Evolutionary conservation across 768 basidiomycete species (phyloP), one percentile per base, ranked within the genome.

Genomic region (Tephrocybe sp.): DNA sequence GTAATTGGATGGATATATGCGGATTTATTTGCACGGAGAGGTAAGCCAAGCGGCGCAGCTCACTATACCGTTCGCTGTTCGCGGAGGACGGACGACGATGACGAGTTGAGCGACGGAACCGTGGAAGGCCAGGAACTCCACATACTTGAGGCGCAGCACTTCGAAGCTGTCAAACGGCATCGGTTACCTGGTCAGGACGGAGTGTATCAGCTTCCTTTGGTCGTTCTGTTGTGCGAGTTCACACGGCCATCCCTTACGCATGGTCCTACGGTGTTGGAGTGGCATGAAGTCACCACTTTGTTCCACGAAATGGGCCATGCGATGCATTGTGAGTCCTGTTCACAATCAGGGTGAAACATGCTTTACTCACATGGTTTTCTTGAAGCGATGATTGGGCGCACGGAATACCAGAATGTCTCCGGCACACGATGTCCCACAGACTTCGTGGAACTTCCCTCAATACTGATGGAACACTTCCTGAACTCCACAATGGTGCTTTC

Each of bases 271-370:
- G 68, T 86, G 44, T 71, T 99, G 18, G 84, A 86, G 50, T 98
- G 95, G 94, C 87, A 89, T 59, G 94, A 98, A 59, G 91, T 98
- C 8, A 76, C 89, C 65, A 98, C 96, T 2, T 73, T 98, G 20
- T 97, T 94, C 71, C 97, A 99, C 61, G 97, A 99, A 71, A 97
- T 98, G 93, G 97, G 97, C 0, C 97, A 99, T 70, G 97, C 97
- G 10, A 93, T 99, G 83, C 97, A 99, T 66, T 99, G 97, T 98
- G 62, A 77, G 93, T 77, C 11, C 36, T 24, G 39, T 48, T 33
- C 17, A 23, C 25, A 28, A 34, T 45, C 23, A 37, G 40, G 37
- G 45, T 18, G 41, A 45, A 28, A 23, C 20, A 30, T 25, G 15
- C 23, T 23, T 3, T 17, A 41, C 41, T 48, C 28, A 56, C 39